Conservation (phyloP, 176 grass and related monocot species). For the Oryza coarctata region DNA sequence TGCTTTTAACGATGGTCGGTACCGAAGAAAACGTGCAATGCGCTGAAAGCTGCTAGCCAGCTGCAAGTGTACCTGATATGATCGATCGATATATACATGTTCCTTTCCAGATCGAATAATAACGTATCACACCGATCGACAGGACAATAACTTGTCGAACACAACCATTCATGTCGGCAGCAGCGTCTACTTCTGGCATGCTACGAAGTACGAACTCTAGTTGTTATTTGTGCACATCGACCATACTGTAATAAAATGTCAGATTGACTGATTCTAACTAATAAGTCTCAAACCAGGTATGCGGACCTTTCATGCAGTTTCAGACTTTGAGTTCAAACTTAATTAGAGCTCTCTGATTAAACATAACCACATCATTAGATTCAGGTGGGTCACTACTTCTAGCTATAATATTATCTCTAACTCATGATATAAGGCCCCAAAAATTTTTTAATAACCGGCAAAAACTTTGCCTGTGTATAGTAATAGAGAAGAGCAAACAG, state of each 20-base stretch:
- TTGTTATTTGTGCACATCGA: background rate
- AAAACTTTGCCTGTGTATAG: no score
- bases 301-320: background rate
- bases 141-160: constrained; percentile 39
- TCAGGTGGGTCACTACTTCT: background rate
- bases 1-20: background rate
- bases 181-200: background rate
- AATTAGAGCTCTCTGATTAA: background rate
- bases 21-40: background rate
- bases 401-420: background rate
- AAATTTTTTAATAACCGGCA: no score
- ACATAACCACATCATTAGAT: background rate
- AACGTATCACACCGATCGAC: constrained; percentile 14
- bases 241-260: background rate
- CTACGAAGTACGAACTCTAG: background rate
- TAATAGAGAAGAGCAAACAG: no score
- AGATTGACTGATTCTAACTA: background rate
- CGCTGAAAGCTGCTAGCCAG: background rate
- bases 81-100: background rate
- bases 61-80: background rate
- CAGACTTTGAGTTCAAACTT: background rate
- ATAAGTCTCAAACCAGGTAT: background rate
- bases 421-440: background rate
- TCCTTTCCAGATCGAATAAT: background rate
- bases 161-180: constrained; percentile 47